Evolutionary conservation across 139 green algal species (phyloP), one percentile per base, ranked within the genome.

Genomic region (Picochlorum sp.): DNA sequence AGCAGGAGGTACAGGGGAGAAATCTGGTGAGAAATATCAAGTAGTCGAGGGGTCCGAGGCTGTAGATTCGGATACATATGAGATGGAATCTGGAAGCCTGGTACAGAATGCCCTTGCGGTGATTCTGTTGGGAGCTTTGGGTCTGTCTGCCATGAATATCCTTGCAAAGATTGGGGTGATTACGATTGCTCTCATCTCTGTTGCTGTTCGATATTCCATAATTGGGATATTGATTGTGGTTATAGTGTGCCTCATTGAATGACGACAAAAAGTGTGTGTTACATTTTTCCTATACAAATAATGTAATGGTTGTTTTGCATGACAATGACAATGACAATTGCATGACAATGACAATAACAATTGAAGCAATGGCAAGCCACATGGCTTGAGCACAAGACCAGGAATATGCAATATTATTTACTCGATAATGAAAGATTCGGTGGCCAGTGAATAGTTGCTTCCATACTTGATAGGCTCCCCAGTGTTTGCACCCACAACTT

Each of bases 401-500:
- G 29, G 9, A 32, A 29, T 26, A 53, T 53, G 24, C 7, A n/a
- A 29, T 50, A 29, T 33, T 30, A 14, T 36, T 69, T 66, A 81
- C 30, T 75, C 74, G 1, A 88, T 67, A 36, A 67, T 41, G 67
- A 89, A 92, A 3, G 68, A 72, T 30, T 80, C 75, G 40, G 79
- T 85, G 22, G 58, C 40, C 37, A 89, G 56, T 44, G 31, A 12
- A 33, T 74, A 82, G 14, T 61, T 80, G 24, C 55, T 65, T 20
- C 58, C 69, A 53, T 75, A 91, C 71, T 90, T 92, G 49, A 87
- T 77, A 2, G 78, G 73, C 36, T 39, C 50, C 3, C 70, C 83
- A 10, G 57, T 75, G 26, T 78, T 53, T 9, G 70, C 68, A 60
- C 75, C 64, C n/a, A 50, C 51, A n/a, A 88, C 77, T 7, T 13